phyloP scores from a whole-genome alignment of 2,329 filamentous ascomycete genomes.

The Elsinoe perseae region DNA sequence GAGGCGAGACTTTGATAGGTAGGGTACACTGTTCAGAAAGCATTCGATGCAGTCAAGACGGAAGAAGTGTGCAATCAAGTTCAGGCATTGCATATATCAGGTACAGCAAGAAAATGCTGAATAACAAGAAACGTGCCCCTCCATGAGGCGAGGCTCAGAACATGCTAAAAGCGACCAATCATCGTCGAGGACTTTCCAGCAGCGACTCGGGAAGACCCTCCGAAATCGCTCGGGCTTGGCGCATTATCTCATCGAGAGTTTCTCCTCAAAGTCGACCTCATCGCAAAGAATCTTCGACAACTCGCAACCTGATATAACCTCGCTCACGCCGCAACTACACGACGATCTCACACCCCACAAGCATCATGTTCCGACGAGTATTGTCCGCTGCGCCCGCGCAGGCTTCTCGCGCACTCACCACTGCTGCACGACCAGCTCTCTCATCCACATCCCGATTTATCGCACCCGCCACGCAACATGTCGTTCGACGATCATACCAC shows the following conservation, averaged over 20 bases:
- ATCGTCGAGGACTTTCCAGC: neutral
- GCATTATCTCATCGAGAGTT: slow-evolving; percentile 15
- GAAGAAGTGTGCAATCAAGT: no score
- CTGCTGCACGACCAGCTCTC: slow-evolving; percentile 40
- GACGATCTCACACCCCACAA: neutral
- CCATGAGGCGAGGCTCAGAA: neutral
- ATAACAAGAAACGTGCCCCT: neutral
- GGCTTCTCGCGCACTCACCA: slow-evolving; percentile 43
- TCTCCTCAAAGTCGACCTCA: slow-evolving; percentile 9
- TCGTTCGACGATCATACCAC: slow-evolving; percentile 49
- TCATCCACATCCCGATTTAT: slow-evolving; percentile 39
- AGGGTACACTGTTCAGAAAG: neutral
- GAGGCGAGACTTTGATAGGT: no score
- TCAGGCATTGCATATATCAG: no score
- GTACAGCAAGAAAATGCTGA: neutral
- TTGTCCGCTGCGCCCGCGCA: slow-evolving; percentile 47
- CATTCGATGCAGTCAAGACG: no score
- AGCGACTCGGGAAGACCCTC: neutral
- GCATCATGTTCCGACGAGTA: slow-evolving; percentile 52
- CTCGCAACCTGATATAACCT: neutral
- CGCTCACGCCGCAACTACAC: neutral
- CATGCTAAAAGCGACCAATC: neutral
- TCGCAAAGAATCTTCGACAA: neutral
- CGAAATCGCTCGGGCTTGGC: slow-evolving; percentile 14
- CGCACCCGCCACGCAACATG: slow-evolving; percentile 33